Percentiles rank a stretch among this genome's conserved stretches.
Conservation (phyloP, 2,329 filamentous ascomycete species). For the Ceratocystis harringtonii region DNA sequence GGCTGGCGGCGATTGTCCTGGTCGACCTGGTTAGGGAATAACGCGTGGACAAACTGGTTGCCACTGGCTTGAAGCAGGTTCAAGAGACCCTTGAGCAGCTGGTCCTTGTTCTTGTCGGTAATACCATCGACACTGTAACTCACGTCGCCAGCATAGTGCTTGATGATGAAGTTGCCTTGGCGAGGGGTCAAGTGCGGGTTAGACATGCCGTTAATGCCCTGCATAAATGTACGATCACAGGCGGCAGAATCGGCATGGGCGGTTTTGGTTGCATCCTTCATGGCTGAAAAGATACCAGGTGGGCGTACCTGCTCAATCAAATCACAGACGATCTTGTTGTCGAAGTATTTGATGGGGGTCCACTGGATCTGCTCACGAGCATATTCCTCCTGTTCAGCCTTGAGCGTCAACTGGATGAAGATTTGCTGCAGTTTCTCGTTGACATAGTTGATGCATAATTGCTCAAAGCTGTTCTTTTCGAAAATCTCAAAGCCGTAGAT, state of each 20-base stretch:
- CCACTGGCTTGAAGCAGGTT: conserved; percentile 71
- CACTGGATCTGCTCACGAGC: conserved; percentile 91
- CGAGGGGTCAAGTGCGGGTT: conserved; percentile 84
- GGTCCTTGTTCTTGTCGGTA: conserved; percentile 99
- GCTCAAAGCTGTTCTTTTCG: conserved; percentile 97
- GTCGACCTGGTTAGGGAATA: conserved; percentile 89
- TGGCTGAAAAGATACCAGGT: conserved; percentile 80
- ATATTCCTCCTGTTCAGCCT: conserved; percentile 96
- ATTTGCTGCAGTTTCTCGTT: conserved; percentile 99
- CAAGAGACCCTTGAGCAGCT: conserved; percentile 82
- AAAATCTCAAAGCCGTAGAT: conserved; percentile 99
- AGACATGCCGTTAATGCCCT: conserved; percentile 76
- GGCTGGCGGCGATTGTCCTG: conserved; percentile 90
- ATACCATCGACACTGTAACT: conserved; percentile 89
- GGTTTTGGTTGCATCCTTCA: conserved; percentile 98
- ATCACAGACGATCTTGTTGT: conserved; percentile 98
- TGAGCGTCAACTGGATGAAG: conserved; percentile 92
- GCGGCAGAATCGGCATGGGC: conserved; percentile 89
- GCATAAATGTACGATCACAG: conserved; percentile 91
- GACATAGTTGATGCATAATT: conserved; percentile 98
- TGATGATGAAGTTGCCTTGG: conserved; percentile 94
- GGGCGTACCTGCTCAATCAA: conserved; percentile 85
- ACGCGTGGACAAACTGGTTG: conserved; percentile 70
- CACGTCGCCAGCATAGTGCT: conserved; percentile 97
- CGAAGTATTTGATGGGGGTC: conserved; percentile 98